Evolutionary conservation across 495 filamentous ascomycete genomes (phyloP).

Genomic region (Penicillium soppii): DNA sequence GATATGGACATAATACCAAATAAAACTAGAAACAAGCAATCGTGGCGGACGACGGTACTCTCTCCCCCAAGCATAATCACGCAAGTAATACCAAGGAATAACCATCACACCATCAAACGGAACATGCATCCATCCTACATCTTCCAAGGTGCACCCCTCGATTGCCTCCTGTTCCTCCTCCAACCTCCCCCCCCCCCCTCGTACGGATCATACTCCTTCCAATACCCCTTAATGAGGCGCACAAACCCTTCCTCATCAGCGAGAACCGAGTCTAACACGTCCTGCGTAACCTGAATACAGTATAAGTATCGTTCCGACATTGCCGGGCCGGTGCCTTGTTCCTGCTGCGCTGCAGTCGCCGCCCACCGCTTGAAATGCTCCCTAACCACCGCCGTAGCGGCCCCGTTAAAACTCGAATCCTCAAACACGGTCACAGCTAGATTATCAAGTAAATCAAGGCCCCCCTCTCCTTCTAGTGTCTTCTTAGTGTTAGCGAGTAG

Average conservation of each 20-base stretch:
- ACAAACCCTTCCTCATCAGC: constrained; percentile 9
- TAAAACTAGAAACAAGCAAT: neutral
- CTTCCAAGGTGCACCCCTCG: constrained; percentile 17
- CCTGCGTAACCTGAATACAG: constrained; percentile 20
- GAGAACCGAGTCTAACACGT: constrained; percentile 17
- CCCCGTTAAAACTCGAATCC: constrained; percentile 20
- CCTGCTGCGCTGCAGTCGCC: constrained; percentile 11
- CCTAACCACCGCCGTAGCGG: constrained; percentile 15
- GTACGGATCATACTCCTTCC: constrained; percentile 10
- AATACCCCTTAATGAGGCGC: constrained; percentile 16
- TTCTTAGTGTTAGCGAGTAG: constrained; percentile 12
- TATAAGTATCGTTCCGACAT: constrained; percentile 16
- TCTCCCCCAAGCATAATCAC: neutral
- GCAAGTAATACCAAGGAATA: constrained; percentile 4
- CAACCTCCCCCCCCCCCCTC: constrained; percentile 1
- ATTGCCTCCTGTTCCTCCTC: constrained; percentile 12
- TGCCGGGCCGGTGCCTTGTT: constrained; percentile 11
- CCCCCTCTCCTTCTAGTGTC: constrained; percentile 15
- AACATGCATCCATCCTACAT: constrained; percentile 25
- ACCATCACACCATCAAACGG: constrained; percentile 6
- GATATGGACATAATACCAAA: too few relatives aligned
- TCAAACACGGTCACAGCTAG: constrained; percentile 21
- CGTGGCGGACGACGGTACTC: constrained; percentile 5
- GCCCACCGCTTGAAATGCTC: constrained; percentile 24
- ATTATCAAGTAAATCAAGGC: constrained; percentile 21